Base-by-base conservation (phyloP, 129 eudicot genomes). In the Flaveria linearis region DNA sequence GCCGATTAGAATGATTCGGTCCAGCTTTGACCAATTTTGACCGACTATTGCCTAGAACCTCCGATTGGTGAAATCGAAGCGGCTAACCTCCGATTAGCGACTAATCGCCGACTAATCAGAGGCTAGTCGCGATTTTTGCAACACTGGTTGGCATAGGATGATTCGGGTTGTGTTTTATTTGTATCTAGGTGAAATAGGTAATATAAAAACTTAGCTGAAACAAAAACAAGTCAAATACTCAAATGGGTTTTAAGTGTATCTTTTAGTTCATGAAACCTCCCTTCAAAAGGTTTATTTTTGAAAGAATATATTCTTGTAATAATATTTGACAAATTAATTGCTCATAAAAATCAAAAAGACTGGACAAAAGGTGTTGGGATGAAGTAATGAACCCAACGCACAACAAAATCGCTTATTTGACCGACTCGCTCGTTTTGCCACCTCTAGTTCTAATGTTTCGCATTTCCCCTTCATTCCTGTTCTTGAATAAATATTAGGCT, bases 201-300 rank as follows among this genome's bases (percentile, higher is more conserved):
- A 57, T 20, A 10, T 57, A 11, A 26, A 28, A 28, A 28, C 43
- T 1, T 62, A 30, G 68, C 43, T 28, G 28, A 28, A 62, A 26
- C 20, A 18, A 18, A 14, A 28, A 62, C 43, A 62, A 13, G 11
- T 15, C 45, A 62, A 62, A 62, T 28, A 13, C 4, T 15, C 22
- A 62, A 62, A 62, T 28, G 41, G 67, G 41, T 60, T 23, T 60
- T 23, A 60, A 60, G 67, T 60, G 67, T 60, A 23, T 60, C 3
- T 56, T 30, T 3, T 14, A 28, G 9, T 62, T 62, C 68, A 62
- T 28, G 68, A 28, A 62, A 13, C 45, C 68, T 62, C 22, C 20
- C 20, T 62, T 62, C 22, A 62, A 62, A 13, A 28, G 15, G 67
- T 26, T 58, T 15, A 25, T 14, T 13, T 4, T 28, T 62, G 20